Evolutionary conservation across 2,329 filamentous ascomycete species (phyloP), one percentile per base, ranked within the genome.

Genomic region (Hymenoscyphus fraxineus): DNA sequence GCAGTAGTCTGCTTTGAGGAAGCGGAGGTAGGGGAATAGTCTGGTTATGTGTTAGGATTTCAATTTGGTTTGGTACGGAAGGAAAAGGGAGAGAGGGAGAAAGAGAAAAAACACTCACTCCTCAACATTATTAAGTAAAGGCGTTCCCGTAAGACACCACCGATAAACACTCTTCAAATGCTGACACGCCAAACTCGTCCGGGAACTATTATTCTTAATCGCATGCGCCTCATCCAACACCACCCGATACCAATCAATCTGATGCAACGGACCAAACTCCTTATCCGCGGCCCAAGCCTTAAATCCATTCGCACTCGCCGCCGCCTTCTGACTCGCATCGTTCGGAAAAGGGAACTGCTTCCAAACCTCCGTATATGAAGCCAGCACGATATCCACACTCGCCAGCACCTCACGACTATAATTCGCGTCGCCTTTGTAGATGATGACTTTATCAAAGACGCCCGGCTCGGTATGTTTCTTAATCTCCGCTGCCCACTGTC

Each of bases 321-420:
- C 44, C 22, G 55, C 88, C 74, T 96, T 91, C 61, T 94, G 91
- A 71, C 88, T 84, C 76, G 96, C 96, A 96, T 94, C 73, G 95
- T 96, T 31, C 1, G 60, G 73, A 96, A 93, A 71, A 94, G 82
- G 78, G 92, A 98, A 5, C 91, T 94, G 1, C 91, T 64, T 69
- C 69, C 70, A 68, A 5, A 76, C 72, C 41, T 74, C 72, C 2
- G 64, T 59, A 32, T 74, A 76, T 1, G 64, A 69, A 2, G 69
- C 69, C 6, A 76, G 16, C 1, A 74, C 72, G 31, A 76, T 71
- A 65, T 75, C 72, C 0, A 66, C 35, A 58, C 70, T 68, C 22
- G 64, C 27, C 1, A 76, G 41, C 2, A 72, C 54, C 0, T 44
- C 51, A 0, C 41, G 3, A 1, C 64, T 51, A 13, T 70, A 58